A percentile compares a stretch with the other conserved stretches of the same genome.
Evolutionary conservation across 495 filamentous ascomycete species (phyloP).

Genomic region (Neurospora sp.): DNA sequence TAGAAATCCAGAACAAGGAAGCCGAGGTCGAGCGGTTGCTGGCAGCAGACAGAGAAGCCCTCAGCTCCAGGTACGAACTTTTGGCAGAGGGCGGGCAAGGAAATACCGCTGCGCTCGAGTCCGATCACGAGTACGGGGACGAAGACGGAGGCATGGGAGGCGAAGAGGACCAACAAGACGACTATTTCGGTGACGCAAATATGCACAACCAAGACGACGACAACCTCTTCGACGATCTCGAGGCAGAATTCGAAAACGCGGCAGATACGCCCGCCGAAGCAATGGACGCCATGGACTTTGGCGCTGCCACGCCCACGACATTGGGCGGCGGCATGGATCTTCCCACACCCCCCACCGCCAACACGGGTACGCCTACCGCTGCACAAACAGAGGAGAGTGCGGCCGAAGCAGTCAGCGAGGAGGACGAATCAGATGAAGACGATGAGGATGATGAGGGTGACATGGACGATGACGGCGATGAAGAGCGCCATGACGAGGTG

Average conservation of each 20-base stretch:
- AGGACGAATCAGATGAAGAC: slow-evolving; percentile 40
- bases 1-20: slow-evolving; percentile 83
- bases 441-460: slow-evolving; percentile 36
- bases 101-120: slow-evolving; percentile 30
- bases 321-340: slow-evolving; percentile 17
- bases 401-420: slow-evolving; percentile 35
- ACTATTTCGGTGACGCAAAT: slow-evolving; percentile 7
- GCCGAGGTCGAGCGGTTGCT: slow-evolving; percentile 69
- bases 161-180: slow-evolving; percentile 21
- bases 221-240: slow-evolving; percentile 33
- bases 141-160: slow-evolving; percentile 46
- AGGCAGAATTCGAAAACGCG: slow-evolving; percentile 23
- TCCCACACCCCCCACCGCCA: slow-evolving; percentile 29
- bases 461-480: slow-evolving; percentile 39
- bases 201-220: slow-evolving; percentile 9
- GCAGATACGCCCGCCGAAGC: slow-evolving; percentile 21
- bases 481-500: slow-evolving; percentile 34
- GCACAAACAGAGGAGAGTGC: slow-evolving; percentile 22
- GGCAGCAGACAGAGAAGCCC: slow-evolving; percentile 53
- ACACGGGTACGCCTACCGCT: slow-evolving; percentile 16
- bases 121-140: slow-evolving; percentile 47
- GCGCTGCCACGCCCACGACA: slow-evolving; percentile 21
- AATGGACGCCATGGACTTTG: slow-evolving; percentile 5
- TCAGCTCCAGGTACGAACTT: slow-evolving; percentile 47
- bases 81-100: slow-evolving; percentile 47